Percentiles rank a stretch among this genome's conserved stretches.
Evolutionary conservation across 2,329 filamentous ascomycete species (phyloP).

Genomic region (Epichloe glyceriae): DNA sequence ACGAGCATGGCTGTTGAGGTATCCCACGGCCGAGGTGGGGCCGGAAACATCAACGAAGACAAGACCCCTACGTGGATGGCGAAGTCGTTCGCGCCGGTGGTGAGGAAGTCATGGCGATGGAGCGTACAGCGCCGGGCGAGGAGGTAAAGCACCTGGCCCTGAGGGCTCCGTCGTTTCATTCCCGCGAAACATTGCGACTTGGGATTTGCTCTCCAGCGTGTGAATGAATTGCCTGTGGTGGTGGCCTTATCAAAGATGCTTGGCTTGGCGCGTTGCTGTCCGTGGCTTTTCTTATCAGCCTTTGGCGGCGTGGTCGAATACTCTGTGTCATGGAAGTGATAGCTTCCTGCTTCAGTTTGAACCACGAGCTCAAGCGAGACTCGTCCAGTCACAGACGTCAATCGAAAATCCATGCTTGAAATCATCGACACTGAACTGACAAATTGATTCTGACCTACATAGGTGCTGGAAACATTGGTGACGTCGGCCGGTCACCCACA

Average conservation of each 20-base stretch:
- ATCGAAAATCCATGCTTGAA: background rate
- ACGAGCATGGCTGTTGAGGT: slow-evolving; percentile 30
- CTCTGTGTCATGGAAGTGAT: background rate
- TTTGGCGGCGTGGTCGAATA: background rate
- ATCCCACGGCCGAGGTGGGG: slow-evolving; percentile 48
- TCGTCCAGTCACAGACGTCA: background rate
- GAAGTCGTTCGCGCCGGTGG: slow-evolving; percentile 44
- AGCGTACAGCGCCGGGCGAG: slow-evolving; percentile 44
- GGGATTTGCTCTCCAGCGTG: background rate
- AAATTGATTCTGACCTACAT: background rate
- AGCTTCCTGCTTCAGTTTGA: background rate
- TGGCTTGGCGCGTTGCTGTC: background rate
- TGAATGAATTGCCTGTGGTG: background rate
- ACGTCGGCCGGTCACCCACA: slow-evolving; percentile 25
- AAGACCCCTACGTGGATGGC: slow-evolving; percentile 48
- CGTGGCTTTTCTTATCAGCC: background rate
- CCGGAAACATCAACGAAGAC: slow-evolving; percentile 48
- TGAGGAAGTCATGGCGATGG: slow-evolving; percentile 43
- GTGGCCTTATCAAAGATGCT: background rate
- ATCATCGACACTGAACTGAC: no score
- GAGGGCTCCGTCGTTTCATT: background rate
- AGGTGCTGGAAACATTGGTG: slow-evolving; percentile 48
- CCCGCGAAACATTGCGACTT: background rate
- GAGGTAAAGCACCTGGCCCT: slow-evolving; percentile 29
- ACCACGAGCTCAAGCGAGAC: background rate